phyloP scores from a whole-genome alignment of 2,329 filamentous ascomycete genomes.

The Nothophoma quercina region DNA sequence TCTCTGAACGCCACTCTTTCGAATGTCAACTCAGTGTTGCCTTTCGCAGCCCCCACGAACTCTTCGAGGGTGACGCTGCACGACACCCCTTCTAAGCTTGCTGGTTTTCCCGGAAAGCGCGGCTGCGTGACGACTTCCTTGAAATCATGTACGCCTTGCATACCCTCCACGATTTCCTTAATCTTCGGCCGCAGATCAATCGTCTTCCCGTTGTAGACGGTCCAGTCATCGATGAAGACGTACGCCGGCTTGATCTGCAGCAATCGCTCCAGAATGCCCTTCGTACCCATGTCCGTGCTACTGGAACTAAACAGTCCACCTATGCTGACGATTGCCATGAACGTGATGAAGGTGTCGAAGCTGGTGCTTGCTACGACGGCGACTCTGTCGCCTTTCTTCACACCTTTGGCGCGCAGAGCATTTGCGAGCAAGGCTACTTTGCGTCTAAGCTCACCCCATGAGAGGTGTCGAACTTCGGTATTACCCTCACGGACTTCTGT shows the following conservation, averaged over 20 bases:
- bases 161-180: slow-evolving; percentile 67
- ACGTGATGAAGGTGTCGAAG: slow-evolving; percentile 75
- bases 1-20: slow-evolving; percentile 73
- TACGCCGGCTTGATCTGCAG: slow-evolving; percentile 78
- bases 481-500: slow-evolving; percentile 77
- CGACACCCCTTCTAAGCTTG: slow-evolving; percentile 65
- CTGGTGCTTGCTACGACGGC: slow-evolving; percentile 79
- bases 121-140: slow-evolving; percentile 70
- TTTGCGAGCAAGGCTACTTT: slow-evolving; percentile 67
- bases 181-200: slow-evolving; percentile 79
- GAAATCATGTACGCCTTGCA: slow-evolving; percentile 69
- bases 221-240: slow-evolving; percentile 83
- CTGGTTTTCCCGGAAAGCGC: slow-evolving; percentile 65
- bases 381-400: slow-evolving; percentile 75
- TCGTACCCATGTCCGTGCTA: slow-evolving; percentile 84
- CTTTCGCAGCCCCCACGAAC: slow-evolving; percentile 52
- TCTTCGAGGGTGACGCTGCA: slow-evolving; percentile 53
- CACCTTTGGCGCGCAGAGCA: slow-evolving; percentile 71
- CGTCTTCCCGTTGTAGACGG: slow-evolving; percentile 80
- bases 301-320: slow-evolving; percentile 79
- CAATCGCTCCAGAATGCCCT: slow-evolving; percentile 77
- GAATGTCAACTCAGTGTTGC: slow-evolving; percentile 58
- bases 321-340: slow-evolving; percentile 72
- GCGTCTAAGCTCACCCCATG: slow-evolving; percentile 71
- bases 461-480: slow-evolving; percentile 61